Evolutionary conservation across 2,329 filamentous ascomycete species (phyloP), one percentile per base, ranked within the genome.

Genomic region (Sordariomycetes sp.): DNA sequence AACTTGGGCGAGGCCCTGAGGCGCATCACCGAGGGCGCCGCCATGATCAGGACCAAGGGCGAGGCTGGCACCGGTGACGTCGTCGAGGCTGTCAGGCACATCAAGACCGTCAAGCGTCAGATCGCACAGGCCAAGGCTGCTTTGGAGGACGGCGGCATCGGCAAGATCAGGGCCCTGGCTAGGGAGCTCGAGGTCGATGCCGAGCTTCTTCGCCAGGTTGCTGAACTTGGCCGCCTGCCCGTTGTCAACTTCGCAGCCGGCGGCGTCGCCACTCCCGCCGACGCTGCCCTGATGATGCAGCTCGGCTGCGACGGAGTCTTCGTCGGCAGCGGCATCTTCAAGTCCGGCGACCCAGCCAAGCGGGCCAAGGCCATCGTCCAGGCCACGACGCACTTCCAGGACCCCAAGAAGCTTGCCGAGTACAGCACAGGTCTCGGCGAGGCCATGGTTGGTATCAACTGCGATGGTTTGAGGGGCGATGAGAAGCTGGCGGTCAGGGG

Each of bases 31-130:
- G 92, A 96, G 66, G 92, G 92, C 43, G 92, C 92, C 8, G 90
- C 90, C 51, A 96, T 98, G 90, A 95, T 98, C 64, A 81, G 92
- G 50, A 98, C 92, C 44, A 98, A 96, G 71, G 92, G 92, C 44
- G 92, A 98, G 66, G 92, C 92, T 24, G 92, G 92, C 42, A 96
- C 92, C 1, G 92, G 92, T 42, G 92, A 98, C 57, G 86, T 98
- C 34, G 84, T 96, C 49, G 90, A 96, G 68, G 92, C 92, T 15
- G 90, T 96, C 32, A 80, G 83, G 54, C 92, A 98, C 72, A 94
- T 95, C 77, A 84, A 92, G 54, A 86, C 84, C 9, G 83, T 96
- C 43, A 92, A 82, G 54, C 63, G 67, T 16, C 81, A 96, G 51
- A 94, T 96, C 48, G 75, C 79, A 4, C 69, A 75, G 42, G 90